A percentile compares a stretch with the other conserved stretches of the same genome.
Evolutionary conservation across 192 early-diverging fungal species (phyloP).

Genomic region (Phlyctochytrium planicorne): DNA sequence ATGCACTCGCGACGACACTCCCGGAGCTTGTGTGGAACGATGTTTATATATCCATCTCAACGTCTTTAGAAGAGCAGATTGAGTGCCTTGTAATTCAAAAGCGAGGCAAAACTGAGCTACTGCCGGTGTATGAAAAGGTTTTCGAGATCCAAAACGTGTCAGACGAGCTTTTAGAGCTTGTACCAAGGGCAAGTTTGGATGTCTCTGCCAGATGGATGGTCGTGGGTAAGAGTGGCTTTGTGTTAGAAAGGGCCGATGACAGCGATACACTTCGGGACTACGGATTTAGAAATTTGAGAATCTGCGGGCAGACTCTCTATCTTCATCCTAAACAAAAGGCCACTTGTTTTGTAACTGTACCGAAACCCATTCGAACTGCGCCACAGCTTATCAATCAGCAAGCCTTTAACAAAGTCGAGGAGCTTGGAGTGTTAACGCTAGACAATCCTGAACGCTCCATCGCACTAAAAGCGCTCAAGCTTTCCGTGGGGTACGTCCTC

Average conservation of each 20-base stretch:
- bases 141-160: slow-evolving; percentile 49
- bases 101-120: slow-evolving; percentile 22
- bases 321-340: slow-evolving; percentile 48
- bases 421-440: slow-evolving; percentile 61
- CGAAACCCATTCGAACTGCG: slow-evolving; percentile 56
- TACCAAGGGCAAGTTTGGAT: slow-evolving; percentile 44
- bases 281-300: slow-evolving; percentile 11
- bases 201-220: slow-evolving; percentile 45
- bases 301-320: slow-evolving; percentile 40
- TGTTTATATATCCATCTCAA: slow-evolving; percentile 46
- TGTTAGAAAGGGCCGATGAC: slow-evolving; percentile 22
- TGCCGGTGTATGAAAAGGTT: slow-evolving; percentile 31
- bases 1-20: no score
- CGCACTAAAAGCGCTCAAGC: slow-evolving; percentile 59
- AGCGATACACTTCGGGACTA: slow-evolving; percentile 6
- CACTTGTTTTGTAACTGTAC: slow-evolving; percentile 50
- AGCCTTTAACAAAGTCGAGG: no score
- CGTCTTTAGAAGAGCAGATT: no score
- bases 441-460: slow-evolving; percentile 50
- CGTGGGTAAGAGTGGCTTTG: slow-evolving; percentile 23
- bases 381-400: no score
- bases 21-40: slow-evolving; percentile 53
- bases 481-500: slow-evolving; percentile 60
- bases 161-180: slow-evolving; percentile 54
- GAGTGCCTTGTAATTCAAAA: slow-evolving; percentile 30